Evolutionary conservation across 495 filamentous ascomycete species (phyloP).

Genomic region (Penicillium paradoxum): DNA sequence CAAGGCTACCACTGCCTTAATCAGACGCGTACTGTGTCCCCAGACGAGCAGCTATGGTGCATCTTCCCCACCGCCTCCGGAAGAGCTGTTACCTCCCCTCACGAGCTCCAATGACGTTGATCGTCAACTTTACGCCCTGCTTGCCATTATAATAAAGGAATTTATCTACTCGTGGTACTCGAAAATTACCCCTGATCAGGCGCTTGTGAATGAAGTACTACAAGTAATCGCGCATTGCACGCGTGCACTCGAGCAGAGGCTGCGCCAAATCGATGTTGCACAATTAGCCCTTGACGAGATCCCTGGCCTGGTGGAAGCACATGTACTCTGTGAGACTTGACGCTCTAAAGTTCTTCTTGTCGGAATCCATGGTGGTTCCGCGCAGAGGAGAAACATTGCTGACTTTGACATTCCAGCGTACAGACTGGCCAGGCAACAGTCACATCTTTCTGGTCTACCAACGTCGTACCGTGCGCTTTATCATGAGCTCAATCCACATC

Average conservation of each 20-base stretch:
- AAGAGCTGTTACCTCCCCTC: slow-evolving; percentile 81
- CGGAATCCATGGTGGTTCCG: neutral
- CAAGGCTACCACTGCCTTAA: slow-evolving; percentile 53
- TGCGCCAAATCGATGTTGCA: slow-evolving; percentile 77
- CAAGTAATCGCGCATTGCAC: slow-evolving; percentile 88
- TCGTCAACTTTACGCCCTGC: slow-evolving; percentile 82
- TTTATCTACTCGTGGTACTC: slow-evolving; percentile 90
- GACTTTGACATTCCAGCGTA: slow-evolving; percentile 34
- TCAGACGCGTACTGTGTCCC: slow-evolving; percentile 63
- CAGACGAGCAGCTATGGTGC: slow-evolving; percentile 38
- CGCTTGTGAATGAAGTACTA: slow-evolving; percentile 79
- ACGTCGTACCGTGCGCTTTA: slow-evolving; percentile 59
- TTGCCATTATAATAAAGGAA: slow-evolving; percentile 82
- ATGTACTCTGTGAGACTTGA: slow-evolving; percentile 65
- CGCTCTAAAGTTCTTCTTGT: slow-evolving; percentile 10
- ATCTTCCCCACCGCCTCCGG: slow-evolving; percentile 51
- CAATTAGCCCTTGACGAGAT: slow-evolving; percentile 83
- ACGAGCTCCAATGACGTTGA: slow-evolving; percentile 92
- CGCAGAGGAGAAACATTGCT: slow-evolving; percentile 6
- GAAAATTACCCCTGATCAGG: slow-evolving; percentile 84
- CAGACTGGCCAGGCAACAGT: slow-evolving; percentile 52
- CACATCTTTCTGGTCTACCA: slow-evolving; percentile 35
- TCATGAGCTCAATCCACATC: slow-evolving; percentile 76
- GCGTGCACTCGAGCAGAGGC: slow-evolving; percentile 74
- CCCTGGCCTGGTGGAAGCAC: slow-evolving; percentile 72